Percentiles rank a stretch among this genome's conserved stretches.
These are phyloP conservation scores for Tremellales sp. DNA, from an alignment of 1,284 basidiomycete species.

Conservation along the genomic window DNA sequence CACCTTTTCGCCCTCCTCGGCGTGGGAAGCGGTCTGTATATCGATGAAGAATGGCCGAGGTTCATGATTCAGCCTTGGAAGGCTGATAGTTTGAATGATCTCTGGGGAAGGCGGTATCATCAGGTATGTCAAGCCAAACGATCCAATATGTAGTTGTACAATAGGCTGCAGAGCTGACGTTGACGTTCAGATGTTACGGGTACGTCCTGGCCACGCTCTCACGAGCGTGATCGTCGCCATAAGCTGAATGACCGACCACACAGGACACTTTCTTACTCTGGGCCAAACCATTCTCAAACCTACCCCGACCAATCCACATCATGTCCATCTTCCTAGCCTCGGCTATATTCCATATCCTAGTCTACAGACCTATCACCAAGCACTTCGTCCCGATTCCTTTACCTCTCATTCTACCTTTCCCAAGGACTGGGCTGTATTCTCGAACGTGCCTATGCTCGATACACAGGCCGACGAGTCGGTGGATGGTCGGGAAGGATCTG, in stretches of 20 bases:
- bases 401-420: not conserved
- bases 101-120: slow-evolving; percentile 8
- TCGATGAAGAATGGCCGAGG: slow-evolving; percentile 6
- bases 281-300: not conserved
- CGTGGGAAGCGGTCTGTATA: slow-evolving; percentile 5
- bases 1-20: slow-evolving; percentile 3
- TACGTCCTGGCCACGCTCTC: not conserved
- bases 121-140: slow-evolving; percentile 3
- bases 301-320: not conserved
- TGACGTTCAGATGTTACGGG: not conserved
- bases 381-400: not conserved
- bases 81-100: slow-evolving; percentile 8
- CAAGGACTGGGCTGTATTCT: not conserved
- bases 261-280: not conserved
- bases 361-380: not conserved
- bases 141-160: too few relatives aligned
- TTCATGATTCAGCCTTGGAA: slow-evolving; percentile 6
- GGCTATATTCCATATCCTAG: not conserved
- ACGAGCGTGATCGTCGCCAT: not conserved
- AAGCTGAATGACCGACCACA: not conserved
- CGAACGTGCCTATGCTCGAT: not conserved
- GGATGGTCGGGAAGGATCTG: not conserved
- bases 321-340: not conserved
- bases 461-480: not conserved
- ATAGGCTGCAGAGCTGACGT: too few relatives aligned